Base-by-base conservation (phyloP, 495 filamentous ascomycete genomes). In the Cairneyella variabilis region DNA sequence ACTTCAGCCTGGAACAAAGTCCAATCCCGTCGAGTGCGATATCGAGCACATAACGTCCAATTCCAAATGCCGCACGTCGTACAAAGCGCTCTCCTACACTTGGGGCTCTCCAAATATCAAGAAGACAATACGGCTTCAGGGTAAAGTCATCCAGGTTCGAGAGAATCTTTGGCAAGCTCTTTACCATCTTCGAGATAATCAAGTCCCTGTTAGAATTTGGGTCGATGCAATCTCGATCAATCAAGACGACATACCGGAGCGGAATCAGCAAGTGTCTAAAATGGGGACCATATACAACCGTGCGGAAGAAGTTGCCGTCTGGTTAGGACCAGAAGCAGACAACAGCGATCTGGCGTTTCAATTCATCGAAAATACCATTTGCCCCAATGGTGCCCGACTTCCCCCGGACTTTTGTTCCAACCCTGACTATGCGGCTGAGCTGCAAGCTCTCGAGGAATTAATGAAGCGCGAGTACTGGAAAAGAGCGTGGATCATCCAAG, bases 141-240 rank as follows among this genome's bases (percentile, higher is more conserved):
- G 26, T 21, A 21, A 27, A 55, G 32, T 37, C 8, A 17, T 18
- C 44, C 4, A 32, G 32, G 54, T 65, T 17, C 54, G 38, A 25
- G 54, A 53, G 32, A 65, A 65, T 21, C 51, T 65, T 14, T 56
- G 53, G 21, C 53, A 58, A 20, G 61, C 59, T 28, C 54, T 65
- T 1, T 39, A 12, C 17, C 59, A 62, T 14, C 56, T 65, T 16
- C 45, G 54, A 26, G 23, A 32, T 20, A n/a, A 45, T 4, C 16
- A 51, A 3, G 25, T 51, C 34, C 14, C 30, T 20, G 43, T 38
- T 17, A 30, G 51, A 20, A 25, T 64, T 20, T 66, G 63, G 63
- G 42, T 61, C 25, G 63, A 66, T 46, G 63, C 60, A 16, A 61
- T 66, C 48, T 63, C 61, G 28, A 56, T 66, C 25, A 58, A 64